Conservation (phyloP, 371 early-diverging fungal genomes). For the Paramicrosporidium saccamoebae region DNA sequence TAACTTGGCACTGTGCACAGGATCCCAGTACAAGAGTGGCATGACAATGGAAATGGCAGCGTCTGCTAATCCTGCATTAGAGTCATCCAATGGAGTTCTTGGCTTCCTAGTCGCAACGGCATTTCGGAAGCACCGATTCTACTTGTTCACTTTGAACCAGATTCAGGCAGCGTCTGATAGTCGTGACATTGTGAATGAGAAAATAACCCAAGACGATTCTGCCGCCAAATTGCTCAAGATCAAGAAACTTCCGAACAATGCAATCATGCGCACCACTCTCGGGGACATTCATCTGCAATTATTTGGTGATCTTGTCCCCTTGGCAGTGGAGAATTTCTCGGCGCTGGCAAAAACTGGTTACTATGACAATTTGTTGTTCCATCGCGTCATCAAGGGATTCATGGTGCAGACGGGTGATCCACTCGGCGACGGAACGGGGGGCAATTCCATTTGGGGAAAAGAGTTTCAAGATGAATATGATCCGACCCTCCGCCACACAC, state of each 20-base stretch:
- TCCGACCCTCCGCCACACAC: constrained; percentile 14
- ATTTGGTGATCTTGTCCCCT: constrained; percentile 42
- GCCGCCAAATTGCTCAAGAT: constrained; percentile 18
- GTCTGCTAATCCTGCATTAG: constrained; percentile 40
- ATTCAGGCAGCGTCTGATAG: no score
- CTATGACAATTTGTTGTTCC: constrained; percentile 50
- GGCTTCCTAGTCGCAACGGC: constrained; percentile 67
- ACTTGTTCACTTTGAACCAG: constrained; percentile 44
- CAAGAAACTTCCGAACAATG: constrained; percentile 24
- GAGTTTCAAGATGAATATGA: constrained; percentile 86
- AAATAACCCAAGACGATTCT: constrained; percentile 77
- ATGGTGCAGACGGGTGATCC: constrained; percentile 63
- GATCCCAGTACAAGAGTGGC: constrained; percentile 35
- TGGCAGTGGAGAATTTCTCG: constrained; percentile 68
- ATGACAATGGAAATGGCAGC: constrained; percentile 49
- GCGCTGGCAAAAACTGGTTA: constrained; percentile 73
- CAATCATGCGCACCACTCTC: constrained; percentile 57
- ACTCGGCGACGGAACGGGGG: constrained; percentile 77
- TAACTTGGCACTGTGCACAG: constrained; percentile 55
- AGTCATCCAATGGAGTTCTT: constrained; percentile 26
- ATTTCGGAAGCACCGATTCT: constrained; percentile 64
- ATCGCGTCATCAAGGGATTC: constrained; percentile 55
- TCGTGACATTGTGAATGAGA: constrained; percentile 86
- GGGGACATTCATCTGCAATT: constrained; percentile 67
- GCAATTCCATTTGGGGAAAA: constrained; percentile 64